Percentiles rank a stretch among this genome's conserved stretches.
Conservation (phyloP, 2,329 filamentous ascomycete species). For the Paecilomyces variotii region DNA sequence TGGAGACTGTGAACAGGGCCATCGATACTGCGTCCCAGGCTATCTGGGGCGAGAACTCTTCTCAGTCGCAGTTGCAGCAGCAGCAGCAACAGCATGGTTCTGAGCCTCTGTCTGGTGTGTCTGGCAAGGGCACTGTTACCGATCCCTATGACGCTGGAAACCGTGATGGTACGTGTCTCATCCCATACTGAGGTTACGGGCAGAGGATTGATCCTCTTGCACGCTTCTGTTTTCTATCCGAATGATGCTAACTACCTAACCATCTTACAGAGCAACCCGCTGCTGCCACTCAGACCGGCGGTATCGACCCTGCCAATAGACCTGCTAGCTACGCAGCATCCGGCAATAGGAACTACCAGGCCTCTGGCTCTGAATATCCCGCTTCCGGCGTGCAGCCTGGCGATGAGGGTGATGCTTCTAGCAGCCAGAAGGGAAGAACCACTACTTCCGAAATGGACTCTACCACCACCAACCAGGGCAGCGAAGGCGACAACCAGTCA, state of each 20-base stretch:
- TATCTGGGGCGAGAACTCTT: constrained; percentile 37
- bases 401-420: neutral
- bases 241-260: neutral
- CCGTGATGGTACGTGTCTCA: constrained; percentile 43
- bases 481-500: neutral
- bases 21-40: constrained; percentile 42
- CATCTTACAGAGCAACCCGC: neutral
- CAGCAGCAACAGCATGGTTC: constrained; percentile 28
- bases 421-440: neutral
- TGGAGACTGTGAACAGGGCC: constrained; percentile 57
- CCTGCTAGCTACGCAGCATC: neutral
- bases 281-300: constrained; percentile 28
- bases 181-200: neutral
- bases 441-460: neutral
- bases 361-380: neutral
- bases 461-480: neutral
- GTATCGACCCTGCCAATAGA: neutral
- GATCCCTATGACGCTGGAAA: constrained; percentile 79
- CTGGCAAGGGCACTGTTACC: constrained; percentile 57
- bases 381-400: no score
- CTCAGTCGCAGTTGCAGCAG: constrained; percentile 19
- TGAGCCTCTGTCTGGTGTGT: constrained; percentile 66
- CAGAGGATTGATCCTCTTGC: neutral
- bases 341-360: neutral
- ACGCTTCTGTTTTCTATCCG: neutral